Evolutionary conservation across 2,329 filamentous ascomycete genomes (phyloP).

Genomic region (Huntiella savannae): DNA sequence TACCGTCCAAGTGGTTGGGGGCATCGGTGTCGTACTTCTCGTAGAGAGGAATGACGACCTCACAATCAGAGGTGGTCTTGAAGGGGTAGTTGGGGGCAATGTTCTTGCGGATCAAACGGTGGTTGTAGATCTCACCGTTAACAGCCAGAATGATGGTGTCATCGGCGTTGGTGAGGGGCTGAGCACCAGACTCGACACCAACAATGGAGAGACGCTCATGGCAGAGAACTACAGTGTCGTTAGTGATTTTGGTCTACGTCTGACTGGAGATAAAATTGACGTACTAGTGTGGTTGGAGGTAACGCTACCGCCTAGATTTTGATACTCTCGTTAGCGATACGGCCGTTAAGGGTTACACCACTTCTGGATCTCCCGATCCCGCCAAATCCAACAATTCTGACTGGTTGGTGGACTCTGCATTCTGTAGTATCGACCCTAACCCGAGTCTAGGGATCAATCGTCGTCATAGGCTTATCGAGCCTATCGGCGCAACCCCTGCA

Average conservation of each 20-base stretch:
- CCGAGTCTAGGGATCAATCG: no score
- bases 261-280: conserved; percentile 16
- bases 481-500: no score
- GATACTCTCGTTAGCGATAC: conserved; percentile 16
- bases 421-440: neutral
- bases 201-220: conserved; percentile 97
- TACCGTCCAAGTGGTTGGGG: conserved; percentile 86
- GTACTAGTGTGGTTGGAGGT: conserved; percentile 80
- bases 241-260: no score
- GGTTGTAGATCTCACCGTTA: conserved; percentile 99
- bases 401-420: neutral
- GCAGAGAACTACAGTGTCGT: conserved; percentile 48
- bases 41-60: conserved; percentile 97
- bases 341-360: neutral
- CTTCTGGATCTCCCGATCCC: neutral
- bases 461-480: no score
- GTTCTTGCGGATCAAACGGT: conserved; percentile 77
- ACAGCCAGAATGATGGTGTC: conserved; percentile 77
- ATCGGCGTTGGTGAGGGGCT: conserved; percentile 86
- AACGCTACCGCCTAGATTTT: conserved; percentile 56
- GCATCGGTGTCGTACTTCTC: conserved; percentile 81
- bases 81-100: conserved; percentile 77
- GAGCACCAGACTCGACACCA: conserved; percentile 87
- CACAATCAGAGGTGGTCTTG: conserved; percentile 97
- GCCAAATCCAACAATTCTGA: neutral